Conservation (phyloP, 2,329 filamentous ascomycete species). For the Penicillium corylophilum region DNA sequence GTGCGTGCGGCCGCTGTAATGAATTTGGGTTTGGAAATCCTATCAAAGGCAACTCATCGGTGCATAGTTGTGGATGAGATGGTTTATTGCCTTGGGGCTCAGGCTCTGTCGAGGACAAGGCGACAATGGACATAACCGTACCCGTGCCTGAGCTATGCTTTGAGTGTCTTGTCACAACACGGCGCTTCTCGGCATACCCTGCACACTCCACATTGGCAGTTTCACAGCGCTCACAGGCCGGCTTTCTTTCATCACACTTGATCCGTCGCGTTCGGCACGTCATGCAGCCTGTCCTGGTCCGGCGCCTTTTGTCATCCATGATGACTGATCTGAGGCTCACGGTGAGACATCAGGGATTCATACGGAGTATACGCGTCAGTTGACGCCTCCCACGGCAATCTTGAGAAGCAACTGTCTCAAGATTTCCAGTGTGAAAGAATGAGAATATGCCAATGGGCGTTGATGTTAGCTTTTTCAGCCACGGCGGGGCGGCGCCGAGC, state of each 20-base stretch:
- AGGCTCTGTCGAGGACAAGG: background rate
- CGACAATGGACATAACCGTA: background rate
- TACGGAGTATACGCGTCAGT: too few relatives aligned
- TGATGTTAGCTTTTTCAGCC: too few relatives aligned
- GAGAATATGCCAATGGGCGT: too few relatives aligned
- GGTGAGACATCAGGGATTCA: too few relatives aligned
- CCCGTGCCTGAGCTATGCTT: background rate
- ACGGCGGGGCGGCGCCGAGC: too few relatives aligned
- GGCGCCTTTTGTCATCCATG: background rate
- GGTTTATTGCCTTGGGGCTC: background rate
- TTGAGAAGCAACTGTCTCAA: too few relatives aligned
- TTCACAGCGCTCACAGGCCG: conserved; percentile 11
- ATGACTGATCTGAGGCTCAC: too few relatives aligned
- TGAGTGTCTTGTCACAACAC: background rate
- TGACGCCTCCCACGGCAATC: too few relatives aligned
- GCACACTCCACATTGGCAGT: conserved; percentile 19
- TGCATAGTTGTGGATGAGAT: background rate
- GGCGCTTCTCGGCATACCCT: conserved; percentile 21
- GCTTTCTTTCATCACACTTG: conserved; percentile 16
- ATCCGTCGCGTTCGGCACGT: conserved; percentile 13
- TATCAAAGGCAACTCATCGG: conserved; percentile 14
- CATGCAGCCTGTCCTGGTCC: conserved; percentile 13
- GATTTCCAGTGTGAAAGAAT: too few relatives aligned
- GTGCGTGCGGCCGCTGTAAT: conserved; percentile 18
- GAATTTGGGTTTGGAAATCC: conserved; percentile 17